phyloP scores from a whole-genome alignment of 2,329 filamentous ascomycete genomes.

The Madurella mycetomatis region DNA sequence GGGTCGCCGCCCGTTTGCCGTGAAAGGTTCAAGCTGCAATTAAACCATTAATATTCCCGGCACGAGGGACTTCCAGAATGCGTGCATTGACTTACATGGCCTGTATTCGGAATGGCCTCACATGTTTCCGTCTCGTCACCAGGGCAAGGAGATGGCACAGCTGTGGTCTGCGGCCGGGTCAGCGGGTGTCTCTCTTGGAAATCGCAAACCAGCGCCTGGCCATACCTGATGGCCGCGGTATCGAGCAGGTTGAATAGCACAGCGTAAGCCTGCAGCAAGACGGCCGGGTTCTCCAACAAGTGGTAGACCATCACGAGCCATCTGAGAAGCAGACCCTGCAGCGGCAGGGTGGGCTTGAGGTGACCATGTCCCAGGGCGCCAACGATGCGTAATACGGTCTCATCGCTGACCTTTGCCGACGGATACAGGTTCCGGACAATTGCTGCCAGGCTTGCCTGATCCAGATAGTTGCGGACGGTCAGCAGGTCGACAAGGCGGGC shows the following conservation, averaged over 20 bases:
- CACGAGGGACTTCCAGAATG: neutral
- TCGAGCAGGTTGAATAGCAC: constrained; percentile 79
- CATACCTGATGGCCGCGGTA: constrained; percentile 67
- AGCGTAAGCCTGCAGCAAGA: constrained; percentile 66
- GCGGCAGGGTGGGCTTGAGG: constrained; percentile 65
- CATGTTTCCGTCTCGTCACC: constrained; percentile 75
- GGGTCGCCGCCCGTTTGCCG: constrained; percentile 67
- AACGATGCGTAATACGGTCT: constrained; percentile 61
- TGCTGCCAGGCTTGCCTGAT: constrained; percentile 67
- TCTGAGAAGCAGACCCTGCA: constrained; percentile 67
- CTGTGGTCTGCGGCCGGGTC: constrained; percentile 39
- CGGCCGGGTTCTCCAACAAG: constrained; percentile 57
- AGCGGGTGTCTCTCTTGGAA: neutral
- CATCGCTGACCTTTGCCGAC: constrained; percentile 55
- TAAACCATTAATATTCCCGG: constrained; percentile 11
- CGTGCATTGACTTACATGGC: constrained; percentile 49
- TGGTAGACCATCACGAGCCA: constrained; percentile 78
- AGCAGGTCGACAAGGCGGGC: constrained; percentile 62
- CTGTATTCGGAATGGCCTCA: constrained; percentile 79
- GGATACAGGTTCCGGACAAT: constrained; percentile 75
- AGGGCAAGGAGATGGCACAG: constrained; percentile 75
- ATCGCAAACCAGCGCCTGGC: neutral
- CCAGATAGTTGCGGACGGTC: constrained; percentile 62
- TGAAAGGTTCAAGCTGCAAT: constrained; percentile 49
- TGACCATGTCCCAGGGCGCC: constrained; percentile 73